These are phyloP conservation scores for Solanum habrochaites DNA, from an alignment of 257 asterid genomes.

Conservation along the genomic window DNA sequence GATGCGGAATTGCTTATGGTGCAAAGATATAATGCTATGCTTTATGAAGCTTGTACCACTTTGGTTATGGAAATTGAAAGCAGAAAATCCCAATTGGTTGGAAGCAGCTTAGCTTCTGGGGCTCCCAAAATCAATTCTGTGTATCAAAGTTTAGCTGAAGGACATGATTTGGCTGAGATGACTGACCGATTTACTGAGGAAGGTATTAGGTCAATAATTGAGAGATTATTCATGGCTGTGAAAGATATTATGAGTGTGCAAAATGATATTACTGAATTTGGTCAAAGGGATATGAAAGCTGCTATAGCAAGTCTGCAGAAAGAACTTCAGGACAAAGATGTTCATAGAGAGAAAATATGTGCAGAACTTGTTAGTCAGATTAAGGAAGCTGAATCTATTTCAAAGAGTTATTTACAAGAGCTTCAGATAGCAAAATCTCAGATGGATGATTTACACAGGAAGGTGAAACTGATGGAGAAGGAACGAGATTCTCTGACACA, in stretches of 20 bases:
- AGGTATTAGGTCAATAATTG: conserved; percentile 28
- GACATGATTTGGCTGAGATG: conserved; percentile 17
- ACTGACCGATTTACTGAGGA: conserved; percentile 28
- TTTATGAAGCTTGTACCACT: conserved; percentile 53
- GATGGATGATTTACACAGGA: conserved; percentile 42
- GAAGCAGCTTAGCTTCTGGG: conserved; percentile 22
- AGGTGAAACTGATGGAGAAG: conserved; percentile 39
- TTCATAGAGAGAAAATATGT: conserved; percentile 71
- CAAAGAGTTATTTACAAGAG: conserved; percentile 48
- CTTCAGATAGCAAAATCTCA: conserved; percentile 49
- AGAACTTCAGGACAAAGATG: conserved; percentile 86
- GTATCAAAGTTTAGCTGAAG: conserved; percentile 20
- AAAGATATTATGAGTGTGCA: conserved; percentile 51
- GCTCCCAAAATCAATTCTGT: conserved; percentile 22
- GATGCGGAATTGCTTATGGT: conserved; percentile 48
- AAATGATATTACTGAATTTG: conserved; percentile 44
- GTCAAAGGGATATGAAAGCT: conserved; percentile 65
- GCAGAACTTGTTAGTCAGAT: conserved; percentile 80
- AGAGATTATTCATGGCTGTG: conserved; percentile 38
- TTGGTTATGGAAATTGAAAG: conserved; percentile 53
- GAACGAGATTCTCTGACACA: conserved; percentile 42
- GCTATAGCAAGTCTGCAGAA: conserved; percentile 66
- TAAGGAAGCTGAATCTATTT: conserved; percentile 72
- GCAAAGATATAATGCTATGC: conserved; percentile 34
- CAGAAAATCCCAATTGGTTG: conserved; percentile 32